Evolutionary conservation across 2,329 filamentous ascomycete species (phyloP).

Genomic region (Penicillium expansum): DNA sequence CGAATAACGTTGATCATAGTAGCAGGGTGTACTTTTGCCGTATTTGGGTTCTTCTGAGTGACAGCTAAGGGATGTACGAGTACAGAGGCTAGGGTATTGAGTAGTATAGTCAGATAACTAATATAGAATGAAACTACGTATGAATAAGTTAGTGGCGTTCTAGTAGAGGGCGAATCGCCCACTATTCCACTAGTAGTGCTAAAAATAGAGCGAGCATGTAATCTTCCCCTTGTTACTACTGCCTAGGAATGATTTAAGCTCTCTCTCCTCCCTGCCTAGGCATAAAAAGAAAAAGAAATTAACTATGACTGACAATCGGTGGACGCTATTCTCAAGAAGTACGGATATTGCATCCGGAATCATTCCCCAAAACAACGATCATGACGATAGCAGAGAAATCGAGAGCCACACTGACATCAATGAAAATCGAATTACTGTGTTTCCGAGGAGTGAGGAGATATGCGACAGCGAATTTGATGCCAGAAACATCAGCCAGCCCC

Average conservation of each 20-base stretch:
- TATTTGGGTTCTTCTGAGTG: not conserved
- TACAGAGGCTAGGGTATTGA: not conserved
- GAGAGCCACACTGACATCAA: not conserved
- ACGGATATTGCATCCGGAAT: not conserved
- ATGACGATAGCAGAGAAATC: not conserved
- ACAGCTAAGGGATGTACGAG: not conserved
- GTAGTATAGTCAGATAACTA: not conserved
- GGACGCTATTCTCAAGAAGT: not conserved
- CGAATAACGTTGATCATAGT: not conserved
- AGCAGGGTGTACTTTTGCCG: not conserved
- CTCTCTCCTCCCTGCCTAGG: not conserved
- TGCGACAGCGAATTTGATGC: not conserved
- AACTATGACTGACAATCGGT: not conserved
- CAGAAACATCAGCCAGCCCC: not conserved
- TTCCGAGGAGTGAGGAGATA: not conserved
- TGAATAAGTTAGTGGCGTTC: not conserved
- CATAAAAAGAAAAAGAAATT: not conserved
- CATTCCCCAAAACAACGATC: not conserved
- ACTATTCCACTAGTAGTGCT: not conserved
- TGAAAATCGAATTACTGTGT: not conserved
- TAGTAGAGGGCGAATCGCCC: constrained; percentile 8
- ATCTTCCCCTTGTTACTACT: not conserved
- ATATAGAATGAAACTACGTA: not conserved
- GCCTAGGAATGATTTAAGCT: not conserved
- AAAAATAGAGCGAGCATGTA: not conserved